Evolutionary conservation across 179 eudicot genomes (phyloP).

Genomic region (Spinacia oleracea): DNA sequence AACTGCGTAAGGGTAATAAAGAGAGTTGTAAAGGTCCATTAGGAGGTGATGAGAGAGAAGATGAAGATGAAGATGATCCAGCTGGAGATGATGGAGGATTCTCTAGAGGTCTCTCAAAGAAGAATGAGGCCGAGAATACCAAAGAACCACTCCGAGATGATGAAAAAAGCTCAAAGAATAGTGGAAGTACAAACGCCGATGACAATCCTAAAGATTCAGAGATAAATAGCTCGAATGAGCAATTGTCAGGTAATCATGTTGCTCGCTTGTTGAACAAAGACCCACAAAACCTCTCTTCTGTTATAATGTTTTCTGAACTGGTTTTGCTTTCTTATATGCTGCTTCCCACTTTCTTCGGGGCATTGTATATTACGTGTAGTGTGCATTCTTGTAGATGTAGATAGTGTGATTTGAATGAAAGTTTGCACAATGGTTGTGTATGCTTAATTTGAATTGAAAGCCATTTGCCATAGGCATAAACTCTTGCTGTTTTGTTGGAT

Average conservation of each 20-base stretch:
- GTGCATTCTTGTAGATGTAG: conserved; percentile 31
- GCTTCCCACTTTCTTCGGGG: conserved; percentile 26
- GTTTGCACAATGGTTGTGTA: conserved; percentile 20
- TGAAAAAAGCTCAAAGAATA: conserved; percentile 31
- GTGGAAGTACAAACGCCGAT: conserved; percentile 14
- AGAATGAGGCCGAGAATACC: not conserved
- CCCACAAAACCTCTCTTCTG: conserved; percentile 24
- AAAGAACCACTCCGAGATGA: conserved; percentile 36
- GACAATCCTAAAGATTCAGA: conserved; percentile 27
- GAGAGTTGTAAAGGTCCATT: conserved; percentile 36
- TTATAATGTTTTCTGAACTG: conserved; percentile 21
- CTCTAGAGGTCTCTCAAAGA: conserved; percentile 24
- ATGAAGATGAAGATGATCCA: conserved; percentile 36
- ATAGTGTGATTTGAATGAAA: conserved; percentile 15
- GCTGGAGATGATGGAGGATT: conserved; percentile 28
- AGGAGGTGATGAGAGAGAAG: conserved; percentile 30
- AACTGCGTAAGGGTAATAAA: conserved; percentile 31
- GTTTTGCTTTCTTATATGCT: conserved; percentile 34
- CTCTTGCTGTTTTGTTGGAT: conserved; percentile 7
- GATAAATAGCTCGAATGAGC: conserved; percentile 31
- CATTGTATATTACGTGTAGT: conserved; percentile 38
- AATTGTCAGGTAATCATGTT: conserved; percentile 18
- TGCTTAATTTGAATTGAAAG: conserved; percentile 17
- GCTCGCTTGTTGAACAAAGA: conserved; percentile 22
- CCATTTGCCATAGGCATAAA: conserved; percentile 15